Base-by-base conservation (phyloP, 805 yeast species). In the Candida chilensis region DNA sequence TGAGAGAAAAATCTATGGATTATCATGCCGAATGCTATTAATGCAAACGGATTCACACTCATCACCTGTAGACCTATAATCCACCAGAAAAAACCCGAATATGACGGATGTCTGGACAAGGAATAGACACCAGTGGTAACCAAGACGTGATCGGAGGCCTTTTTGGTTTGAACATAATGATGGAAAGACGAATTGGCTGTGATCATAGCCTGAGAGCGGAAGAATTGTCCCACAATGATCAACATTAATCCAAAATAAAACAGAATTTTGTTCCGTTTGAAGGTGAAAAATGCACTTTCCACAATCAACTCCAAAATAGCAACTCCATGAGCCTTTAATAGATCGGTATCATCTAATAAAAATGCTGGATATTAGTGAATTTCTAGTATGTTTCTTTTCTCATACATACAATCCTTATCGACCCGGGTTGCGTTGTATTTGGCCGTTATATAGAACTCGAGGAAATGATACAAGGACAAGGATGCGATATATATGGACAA, bases 361-460 rank as follows among this genome's bases (percentile, higher is more conserved):
- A 59, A 59, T 20, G 63, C 25, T 22, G n/a, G n/a, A n/a, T n/a
- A n/a, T n/a, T n/a, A n/a, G n/a, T n/a, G n/a, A n/a, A n/a, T n/a
- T n/a, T n/a, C n/a, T n/a, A n/a, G n/a, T n/a, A n/a, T n/a, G n/a
- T n/a, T n/a, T 19, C 11, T 11, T 19, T 19, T 8, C 8, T 7
- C 12, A 22, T n/a, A 13, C 26, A 9, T 42, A 27, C 38, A 86
- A 41, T 82, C 86, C 32, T 67, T 67, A 25, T 74, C 76, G 2
- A 79, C 80, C 44, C 78, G 75, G 4, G 61, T 50, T 3, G 76
- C 64, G 45, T 90, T 87, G 54, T 64, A 86, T 30, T 60, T 56
- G 0, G 95, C 87, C 0, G 98, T 92, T 24, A 76, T 69, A 44
- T 69, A 73, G 49, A 78, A 92, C 55, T 92, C 98, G 14, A 84